phyloP scores from a whole-genome alignment of 2,329 filamentous ascomycete species.

The Phoma sp. region DNA sequence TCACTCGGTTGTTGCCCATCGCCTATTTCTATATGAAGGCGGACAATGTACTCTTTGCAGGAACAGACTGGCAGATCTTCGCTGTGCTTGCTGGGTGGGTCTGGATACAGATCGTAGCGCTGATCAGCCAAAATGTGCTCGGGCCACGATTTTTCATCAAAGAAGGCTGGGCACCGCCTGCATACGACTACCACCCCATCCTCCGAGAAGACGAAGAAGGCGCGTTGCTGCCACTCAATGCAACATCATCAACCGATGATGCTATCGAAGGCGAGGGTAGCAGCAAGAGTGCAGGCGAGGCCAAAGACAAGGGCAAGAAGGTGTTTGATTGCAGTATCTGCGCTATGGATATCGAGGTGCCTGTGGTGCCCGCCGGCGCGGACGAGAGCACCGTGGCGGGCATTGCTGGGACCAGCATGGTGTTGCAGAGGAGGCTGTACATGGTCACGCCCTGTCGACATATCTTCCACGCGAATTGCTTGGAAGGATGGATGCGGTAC shows the following conservation, averaged over 20 bases:
- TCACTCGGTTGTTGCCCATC: conserved; percentile 78
- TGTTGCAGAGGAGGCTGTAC: conserved; percentile 81
- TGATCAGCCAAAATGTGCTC: conserved; percentile 82
- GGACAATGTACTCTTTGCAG: conserved; percentile 81
- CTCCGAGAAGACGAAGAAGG: conserved; percentile 85
- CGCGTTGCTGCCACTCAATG: conserved; percentile 75
- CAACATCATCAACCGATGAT: conserved; percentile 43
- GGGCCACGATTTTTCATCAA: conserved; percentile 88
- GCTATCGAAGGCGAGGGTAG: conserved; percentile 6
- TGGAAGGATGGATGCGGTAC: conserved; percentile 97
- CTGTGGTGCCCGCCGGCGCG: conserved; percentile 67
- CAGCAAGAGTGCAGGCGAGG: conserved; percentile 45
- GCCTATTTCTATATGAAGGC: conserved; percentile 81
- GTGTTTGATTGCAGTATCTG: conserved; percentile 94
- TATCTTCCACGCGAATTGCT: conserved; percentile 88
- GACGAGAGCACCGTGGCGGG: conserved; percentile 16
- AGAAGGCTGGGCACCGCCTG: conserved; percentile 68
- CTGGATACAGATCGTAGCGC: conserved; percentile 80
- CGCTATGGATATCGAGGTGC: conserved; percentile 87
- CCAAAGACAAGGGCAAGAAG: conserved; percentile 61
- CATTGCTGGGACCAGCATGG: conserved; percentile 56
- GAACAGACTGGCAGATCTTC: conserved; percentile 70
- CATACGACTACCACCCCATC: conserved; percentile 94
- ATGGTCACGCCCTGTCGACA: conserved; percentile 98
- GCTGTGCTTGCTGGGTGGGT: conserved; percentile 74